These are phyloP conservation scores for Platanthera guangdongensis DNA, from an alignment of 106 monocot species.

Conservation along the genomic window DNA sequence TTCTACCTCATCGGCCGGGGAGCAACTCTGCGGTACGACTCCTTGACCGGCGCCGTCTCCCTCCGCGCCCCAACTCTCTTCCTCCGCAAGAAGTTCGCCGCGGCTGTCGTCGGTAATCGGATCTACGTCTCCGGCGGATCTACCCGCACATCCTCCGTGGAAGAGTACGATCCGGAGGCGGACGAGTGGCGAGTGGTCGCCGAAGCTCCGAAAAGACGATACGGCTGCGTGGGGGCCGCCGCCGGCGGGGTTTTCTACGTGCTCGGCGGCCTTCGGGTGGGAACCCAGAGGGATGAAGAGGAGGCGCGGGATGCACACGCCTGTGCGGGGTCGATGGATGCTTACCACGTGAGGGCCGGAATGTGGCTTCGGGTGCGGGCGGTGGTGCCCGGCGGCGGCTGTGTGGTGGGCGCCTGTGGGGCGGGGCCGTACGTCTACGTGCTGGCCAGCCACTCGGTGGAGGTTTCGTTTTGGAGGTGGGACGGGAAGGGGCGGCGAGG, in stretches of 20 bases:
- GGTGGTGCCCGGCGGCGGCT: slow-evolving; percentile 65
- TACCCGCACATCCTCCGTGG: slow-evolving; percentile 34
- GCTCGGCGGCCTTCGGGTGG: slow-evolving; percentile 33
- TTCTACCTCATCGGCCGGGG: slow-evolving; percentile 40
- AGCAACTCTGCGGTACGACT: slow-evolving; percentile 32
- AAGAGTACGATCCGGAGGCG: slow-evolving; percentile 48
- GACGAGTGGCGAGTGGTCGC: slow-evolving; percentile 38
- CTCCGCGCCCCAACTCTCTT: slow-evolving; percentile 23
- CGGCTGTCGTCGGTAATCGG: slow-evolving; percentile 24
- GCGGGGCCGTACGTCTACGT: slow-evolving; percentile 54
- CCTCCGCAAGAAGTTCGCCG: slow-evolving; percentile 50
- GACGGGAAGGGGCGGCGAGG: slow-evolving; percentile 20
- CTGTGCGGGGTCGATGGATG: slow-evolving; percentile 61
- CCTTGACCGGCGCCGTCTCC: slow-evolving; percentile 30
- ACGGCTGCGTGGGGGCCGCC: slow-evolving; percentile 51
- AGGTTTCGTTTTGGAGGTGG: slow-evolving; percentile 84
- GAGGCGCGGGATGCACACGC: slow-evolving; percentile 30
- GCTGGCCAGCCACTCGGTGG: slow-evolving; percentile 84
- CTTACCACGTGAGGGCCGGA: slow-evolving; percentile 32
- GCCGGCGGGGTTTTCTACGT: slow-evolving; percentile 39
- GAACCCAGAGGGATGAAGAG: not conserved
- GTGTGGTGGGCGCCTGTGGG: slow-evolving; percentile 70
- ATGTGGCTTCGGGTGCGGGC: slow-evolving; percentile 35
- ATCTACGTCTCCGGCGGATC: slow-evolving; percentile 61
- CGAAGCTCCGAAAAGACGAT: slow-evolving; percentile 27